Base-by-base conservation (phyloP, 2,329 filamentous ascomycete genomes). In the Monosporascus sp. region DNA sequence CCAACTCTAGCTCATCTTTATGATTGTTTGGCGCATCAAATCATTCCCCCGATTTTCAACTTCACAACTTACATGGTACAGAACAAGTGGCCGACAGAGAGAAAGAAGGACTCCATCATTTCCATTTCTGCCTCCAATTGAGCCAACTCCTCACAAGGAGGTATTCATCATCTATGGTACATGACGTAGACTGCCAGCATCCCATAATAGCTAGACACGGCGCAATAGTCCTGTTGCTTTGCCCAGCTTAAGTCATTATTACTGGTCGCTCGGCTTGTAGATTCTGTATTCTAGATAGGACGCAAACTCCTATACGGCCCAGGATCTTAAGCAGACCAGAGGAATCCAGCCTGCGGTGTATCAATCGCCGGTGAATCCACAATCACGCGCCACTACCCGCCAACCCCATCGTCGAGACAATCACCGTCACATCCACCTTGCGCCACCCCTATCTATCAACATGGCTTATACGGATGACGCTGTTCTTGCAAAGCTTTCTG, bases 401-500 rank as follows among this genome's bases (percentile, higher is more conserved):
- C 39, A 39, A 22, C 18, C 9, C 45, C 37, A 20, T 48, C 37
- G 18, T 39, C 38, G 50, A 50, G 37, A 48, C 18, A 27, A 51
- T 41, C 49, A 49, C 49, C 50, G 47, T 36, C 49, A 46, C 35
- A 52, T 27, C 48, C 45, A 50, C 22, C 45, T 25, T 25, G 5
- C 25, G 11, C 20, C 27, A 37, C 15, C 11, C 6, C 14, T 39
- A 36, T 18, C 47, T n/a, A 9, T 53, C 53, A 71, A 54, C 56
- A 97, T 99, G 93, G 87, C 94, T 46, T 97, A 96, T 75, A 94
- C 88, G 61, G 92, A 97, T 73, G 94, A 99, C 75, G 89, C 91
- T 47, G 91, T 99, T 52, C 85, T 92, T 70, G 90, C 93, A 51
- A 97, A 97, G 77, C 86, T 99, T 51, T 95, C 92, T 35, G 90